phyloP scores from a whole-genome alignment of 306 rosid species.

The Coriaria nepalensis region DNA sequence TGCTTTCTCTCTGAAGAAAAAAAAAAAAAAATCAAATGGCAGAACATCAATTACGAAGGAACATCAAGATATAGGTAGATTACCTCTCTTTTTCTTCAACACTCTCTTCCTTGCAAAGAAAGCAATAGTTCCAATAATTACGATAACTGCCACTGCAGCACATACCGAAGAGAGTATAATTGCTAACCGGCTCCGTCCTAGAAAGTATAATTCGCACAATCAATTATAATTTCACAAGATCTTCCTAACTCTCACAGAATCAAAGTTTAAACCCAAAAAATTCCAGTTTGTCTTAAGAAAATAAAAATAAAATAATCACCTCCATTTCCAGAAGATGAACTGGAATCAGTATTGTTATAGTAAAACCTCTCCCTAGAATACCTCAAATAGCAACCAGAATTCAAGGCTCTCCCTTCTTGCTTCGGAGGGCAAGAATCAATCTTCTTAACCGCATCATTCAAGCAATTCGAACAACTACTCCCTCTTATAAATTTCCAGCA shows the following conservation, averaged over 20 bases:
- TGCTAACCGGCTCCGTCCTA: conserved; percentile 25
- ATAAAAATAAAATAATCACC: conserved; percentile 20
- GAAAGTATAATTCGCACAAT: conserved; percentile 2
- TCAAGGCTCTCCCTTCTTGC: conserved; percentile 50
- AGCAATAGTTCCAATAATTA: conserved; percentile 22
- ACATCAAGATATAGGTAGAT: conserved; percentile 2
- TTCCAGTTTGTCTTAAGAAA: not conserved
- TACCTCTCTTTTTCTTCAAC: conserved; percentile 38
- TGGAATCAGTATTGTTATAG: conserved; percentile 22
- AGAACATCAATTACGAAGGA: not conserved
- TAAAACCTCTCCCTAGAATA: conserved; percentile 43
- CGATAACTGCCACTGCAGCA: conserved; percentile 33
- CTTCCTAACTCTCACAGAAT: not conserved
- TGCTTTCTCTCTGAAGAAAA: conserved; percentile 38
- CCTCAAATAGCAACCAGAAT: conserved; percentile 60
- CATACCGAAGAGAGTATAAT: conserved; percentile 23
- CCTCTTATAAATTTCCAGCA: conserved; percentile 51
- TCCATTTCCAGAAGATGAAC: conserved; percentile 7
- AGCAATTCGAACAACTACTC: conserved; percentile 28
- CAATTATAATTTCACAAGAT: too few species aligned
- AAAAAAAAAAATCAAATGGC: not conserved
- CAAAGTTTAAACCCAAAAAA: too few species aligned
- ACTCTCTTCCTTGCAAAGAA: conserved; percentile 36
- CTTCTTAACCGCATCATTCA: conserved; percentile 23
- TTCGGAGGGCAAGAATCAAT: conserved; percentile 34